A percentile compares a stretch with the other conserved stretches of the same genome.
Conservation (phyloP, 2,329 filamentous ascomycete genomes). For the Cladorrhinum sp. region DNA sequence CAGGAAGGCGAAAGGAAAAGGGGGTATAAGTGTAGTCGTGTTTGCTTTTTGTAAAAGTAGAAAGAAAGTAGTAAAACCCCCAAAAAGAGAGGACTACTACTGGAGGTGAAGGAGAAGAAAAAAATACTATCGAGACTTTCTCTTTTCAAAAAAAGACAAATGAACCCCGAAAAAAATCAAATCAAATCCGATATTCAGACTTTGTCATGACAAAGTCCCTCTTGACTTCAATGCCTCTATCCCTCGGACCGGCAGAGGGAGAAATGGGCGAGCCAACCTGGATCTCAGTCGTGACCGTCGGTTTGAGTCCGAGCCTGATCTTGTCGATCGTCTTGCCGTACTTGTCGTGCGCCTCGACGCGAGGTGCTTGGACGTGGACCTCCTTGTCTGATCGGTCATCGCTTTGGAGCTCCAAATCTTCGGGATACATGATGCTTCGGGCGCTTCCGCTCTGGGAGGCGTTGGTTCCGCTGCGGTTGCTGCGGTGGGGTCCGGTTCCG, state of each 20-base stretch:
- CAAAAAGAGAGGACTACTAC: too few species aligned
- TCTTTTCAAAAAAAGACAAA: too few species aligned
- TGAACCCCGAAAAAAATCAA: too few species aligned
- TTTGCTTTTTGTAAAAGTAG: too few species aligned
- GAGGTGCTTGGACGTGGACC: not conserved
- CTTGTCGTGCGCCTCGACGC: not conserved
- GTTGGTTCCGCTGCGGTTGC: constrained; percentile 11
- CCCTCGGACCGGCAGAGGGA: not conserved
- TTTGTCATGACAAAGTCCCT: constrained; percentile 19
- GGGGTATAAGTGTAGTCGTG: too few species aligned
- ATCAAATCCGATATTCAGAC: not conserved
- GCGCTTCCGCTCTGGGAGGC: constrained; percentile 14
- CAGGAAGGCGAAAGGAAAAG: too few species aligned
- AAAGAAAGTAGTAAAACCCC: too few species aligned
- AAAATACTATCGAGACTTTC: too few species aligned
- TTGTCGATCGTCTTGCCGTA: constrained; percentile 6
- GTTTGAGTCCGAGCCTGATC: constrained; percentile 18
- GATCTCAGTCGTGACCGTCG: constrained; percentile 25
- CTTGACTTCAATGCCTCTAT: constrained; percentile 18
- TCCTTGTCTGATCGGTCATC: constrained; percentile 23
- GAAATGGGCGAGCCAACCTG: constrained; percentile 10
- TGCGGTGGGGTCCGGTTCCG: constrained; percentile 6
- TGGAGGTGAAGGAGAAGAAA: too few species aligned
- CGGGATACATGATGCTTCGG: constrained; percentile 23
- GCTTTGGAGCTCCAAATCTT: constrained; percentile 25